Percentiles rank a stretch among this genome's conserved stretches.
Conservation (phyloP, 208 protist genomes). For the Leishmania aethiopica region DNA sequence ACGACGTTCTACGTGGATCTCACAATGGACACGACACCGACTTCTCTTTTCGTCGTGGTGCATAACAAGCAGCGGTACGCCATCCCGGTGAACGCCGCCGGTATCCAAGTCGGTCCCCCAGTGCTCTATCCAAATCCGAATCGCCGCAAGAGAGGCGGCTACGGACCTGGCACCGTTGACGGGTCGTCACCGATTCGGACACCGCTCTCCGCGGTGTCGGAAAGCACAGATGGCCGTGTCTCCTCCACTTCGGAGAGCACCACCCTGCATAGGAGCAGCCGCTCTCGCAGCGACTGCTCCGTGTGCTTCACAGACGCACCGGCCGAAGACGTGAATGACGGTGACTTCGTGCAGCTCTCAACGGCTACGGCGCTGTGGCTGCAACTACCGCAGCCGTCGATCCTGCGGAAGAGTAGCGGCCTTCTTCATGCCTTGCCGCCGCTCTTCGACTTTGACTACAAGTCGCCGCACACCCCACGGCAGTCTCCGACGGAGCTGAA, state of each 20-base stretch:
- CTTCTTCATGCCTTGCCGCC: constrained; percentile 3
- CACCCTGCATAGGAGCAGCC: neutral
- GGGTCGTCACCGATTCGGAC: neutral
- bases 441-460: constrained; percentile 28
- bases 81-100: constrained; percentile 11
- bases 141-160: constrained; percentile 8
- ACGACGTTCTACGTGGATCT: neutral
- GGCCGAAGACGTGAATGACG: neutral
- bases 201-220: neutral
- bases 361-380: neutral
- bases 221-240: no score
- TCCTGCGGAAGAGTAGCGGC: constrained; percentile 27
- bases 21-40: neutral
- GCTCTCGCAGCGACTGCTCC: constrained; percentile 1
- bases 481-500: neutral
- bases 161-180: constrained; percentile 18
- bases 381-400: constrained; percentile 12
- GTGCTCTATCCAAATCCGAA: constrained; percentile 14
- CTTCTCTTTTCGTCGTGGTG: constrained; percentile 4
- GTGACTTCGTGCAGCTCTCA: neutral
- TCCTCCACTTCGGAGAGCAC: constrained; percentile 2
- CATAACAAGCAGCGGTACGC: constrained; percentile 21
- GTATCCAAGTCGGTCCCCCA: constrained; percentile 7
- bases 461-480: constrained; percentile 13
- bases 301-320: constrained; percentile 9